A percentile compares a stretch with the other conserved stretches of the same genome.
These are phyloP conservation scores for Postia placenta DNA, from an alignment of 768 basidiomycete genomes.

Conservation along the genomic window DNA sequence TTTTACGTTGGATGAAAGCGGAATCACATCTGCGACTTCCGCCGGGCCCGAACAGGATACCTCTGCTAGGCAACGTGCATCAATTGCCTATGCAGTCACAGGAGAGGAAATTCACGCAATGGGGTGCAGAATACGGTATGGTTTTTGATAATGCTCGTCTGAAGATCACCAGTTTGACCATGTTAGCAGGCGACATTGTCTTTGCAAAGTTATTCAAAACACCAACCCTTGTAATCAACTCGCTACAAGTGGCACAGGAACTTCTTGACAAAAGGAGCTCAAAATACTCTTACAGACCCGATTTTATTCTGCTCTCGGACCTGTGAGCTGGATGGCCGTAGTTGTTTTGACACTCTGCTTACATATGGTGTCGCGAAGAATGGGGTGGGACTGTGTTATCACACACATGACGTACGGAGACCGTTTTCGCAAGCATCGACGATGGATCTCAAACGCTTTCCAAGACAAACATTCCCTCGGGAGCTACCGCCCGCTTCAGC, in stretches of 20 bases:
- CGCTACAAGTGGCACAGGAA: conserved; percentile 16
- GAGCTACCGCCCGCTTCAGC: conserved; percentile 14
- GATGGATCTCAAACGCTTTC: conserved; percentile 16
- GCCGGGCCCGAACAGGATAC: background rate
- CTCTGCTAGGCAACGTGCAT: background rate
- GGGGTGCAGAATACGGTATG: conserved; percentile 12
- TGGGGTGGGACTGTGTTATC: conserved; percentile 17
- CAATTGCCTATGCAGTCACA: conserved; percentile 5
- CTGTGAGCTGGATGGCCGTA: conserved; percentile 11
- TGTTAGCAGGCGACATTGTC: conserved; percentile 20
- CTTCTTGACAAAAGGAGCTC: conserved; percentile 24
- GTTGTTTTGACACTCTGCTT: background rate
- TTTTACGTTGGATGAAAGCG: background rate
- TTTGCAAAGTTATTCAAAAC: conserved; percentile 14
- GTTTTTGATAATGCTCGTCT: background rate
- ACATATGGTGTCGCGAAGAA: conserved; percentile 4
- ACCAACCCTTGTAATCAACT: conserved; percentile 20
- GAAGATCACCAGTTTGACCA: background rate
- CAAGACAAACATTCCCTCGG: conserved; percentile 6
- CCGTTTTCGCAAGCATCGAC: conserved; percentile 18
- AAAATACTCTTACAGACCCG: conserved; percentile 23
- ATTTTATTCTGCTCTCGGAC: conserved; percentile 16
- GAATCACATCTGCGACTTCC: background rate
- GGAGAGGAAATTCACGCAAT: conserved; percentile 8
- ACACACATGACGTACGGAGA: conserved; percentile 16